Conservation (phyloP, 2,329 filamentous ascomycete genomes). For the Lasiodiplodia sp. region DNA sequence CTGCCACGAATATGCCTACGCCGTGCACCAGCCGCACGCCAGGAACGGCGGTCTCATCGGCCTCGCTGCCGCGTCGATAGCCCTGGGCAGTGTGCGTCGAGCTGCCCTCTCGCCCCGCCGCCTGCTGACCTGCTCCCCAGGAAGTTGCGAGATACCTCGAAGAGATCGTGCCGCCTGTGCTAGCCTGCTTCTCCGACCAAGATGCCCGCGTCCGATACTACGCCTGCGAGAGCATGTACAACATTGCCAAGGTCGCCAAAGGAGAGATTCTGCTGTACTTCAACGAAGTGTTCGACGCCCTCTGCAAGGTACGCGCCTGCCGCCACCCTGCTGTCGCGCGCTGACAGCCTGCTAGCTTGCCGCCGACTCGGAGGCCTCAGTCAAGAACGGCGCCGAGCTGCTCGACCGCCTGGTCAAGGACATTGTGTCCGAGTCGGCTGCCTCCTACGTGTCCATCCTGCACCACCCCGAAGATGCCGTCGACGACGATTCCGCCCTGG, state of each 20-base stretch:
- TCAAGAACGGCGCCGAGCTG: constrained; percentile 97
- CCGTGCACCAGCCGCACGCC: constrained; percentile 94
- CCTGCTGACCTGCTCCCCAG: constrained; percentile 55
- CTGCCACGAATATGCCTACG: constrained; percentile 97
- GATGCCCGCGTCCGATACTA: constrained; percentile 98
- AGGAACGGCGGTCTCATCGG: constrained; percentile 96
- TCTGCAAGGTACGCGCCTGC: constrained; percentile 76
- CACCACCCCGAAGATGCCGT: constrained; percentile 66
- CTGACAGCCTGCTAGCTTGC: constrained; percentile 70
- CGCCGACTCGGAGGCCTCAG: constrained; percentile 93
- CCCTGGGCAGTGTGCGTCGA: constrained; percentile 77
- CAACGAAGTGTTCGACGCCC: constrained; percentile 96
- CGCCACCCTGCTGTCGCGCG: not conserved
- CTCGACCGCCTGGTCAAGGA: constrained; percentile 95
- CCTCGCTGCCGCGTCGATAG: constrained; percentile 92
- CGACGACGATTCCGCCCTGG: constrained; percentile 48
- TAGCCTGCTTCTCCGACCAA: constrained; percentile 97
- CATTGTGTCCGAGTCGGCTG: constrained; percentile 92
- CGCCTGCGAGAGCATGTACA: constrained; percentile 99
- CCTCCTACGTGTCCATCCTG: constrained; percentile 90
- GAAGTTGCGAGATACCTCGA: constrained; percentile 91
- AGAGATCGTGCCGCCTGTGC: constrained; percentile 92
- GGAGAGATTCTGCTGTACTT: constrained; percentile 97
- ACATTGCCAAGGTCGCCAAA: constrained; percentile 98
- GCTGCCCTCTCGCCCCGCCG: not conserved